phyloP scores from a whole-genome alignment of 2,329 filamentous ascomycete genomes.

The Beauveria brongniartii region DNA sequence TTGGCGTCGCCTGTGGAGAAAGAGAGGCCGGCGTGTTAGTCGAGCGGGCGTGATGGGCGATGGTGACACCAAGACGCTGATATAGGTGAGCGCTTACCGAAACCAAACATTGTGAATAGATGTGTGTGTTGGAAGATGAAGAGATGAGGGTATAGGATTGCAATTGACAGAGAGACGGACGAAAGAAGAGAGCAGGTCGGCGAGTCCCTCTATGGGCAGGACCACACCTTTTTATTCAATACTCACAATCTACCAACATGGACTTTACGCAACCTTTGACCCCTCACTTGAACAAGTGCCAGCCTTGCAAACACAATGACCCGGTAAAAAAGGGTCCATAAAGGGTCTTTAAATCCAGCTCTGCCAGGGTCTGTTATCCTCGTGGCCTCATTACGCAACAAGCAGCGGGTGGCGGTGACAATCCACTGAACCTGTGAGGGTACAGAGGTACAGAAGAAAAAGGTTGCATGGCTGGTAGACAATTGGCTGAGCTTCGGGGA shows the following conservation, averaged over 20 bases:
- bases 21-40: background rate
- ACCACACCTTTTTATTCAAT: background rate
- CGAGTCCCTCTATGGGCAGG: background rate
- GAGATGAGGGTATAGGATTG: background rate
- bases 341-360: background rate
- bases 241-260: background rate
- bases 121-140: background rate
- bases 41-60: too few species aligned
- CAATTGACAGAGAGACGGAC: background rate
- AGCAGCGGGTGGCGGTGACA: background rate
- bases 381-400: background rate
- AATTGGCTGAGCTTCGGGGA: background rate
- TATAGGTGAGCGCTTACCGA: background rate
- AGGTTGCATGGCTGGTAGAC: background rate
- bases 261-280: background rate
- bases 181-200: background rate
- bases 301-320: background rate
- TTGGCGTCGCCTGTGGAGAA: slow-evolving; percentile 7
- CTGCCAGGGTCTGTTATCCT: background rate
- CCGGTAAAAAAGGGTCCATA: background rate
- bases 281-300: background rate
- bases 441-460: background rate
- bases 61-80: too few species aligned
- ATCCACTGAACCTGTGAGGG: background rate
- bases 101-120: slow-evolving; percentile 10